Conservation (phyloP, 345 rosid species). For the Gossypium herbaceum region DNA sequence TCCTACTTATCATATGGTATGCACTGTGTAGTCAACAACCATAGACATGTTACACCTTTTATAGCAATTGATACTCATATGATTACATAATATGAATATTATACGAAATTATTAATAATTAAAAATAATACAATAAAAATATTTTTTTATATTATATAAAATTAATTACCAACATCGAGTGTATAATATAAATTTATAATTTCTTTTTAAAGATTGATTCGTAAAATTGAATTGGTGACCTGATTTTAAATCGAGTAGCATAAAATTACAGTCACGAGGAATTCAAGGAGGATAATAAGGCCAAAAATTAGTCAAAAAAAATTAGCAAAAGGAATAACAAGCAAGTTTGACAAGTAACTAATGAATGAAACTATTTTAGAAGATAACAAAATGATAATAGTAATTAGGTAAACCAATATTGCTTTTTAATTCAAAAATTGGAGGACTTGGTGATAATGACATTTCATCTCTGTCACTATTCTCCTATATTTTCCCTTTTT, state of each 20-base stretch:
- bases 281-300: background rate
- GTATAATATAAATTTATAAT: too few relatives aligned
- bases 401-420: constrained; percentile 26
- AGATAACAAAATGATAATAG: background rate
- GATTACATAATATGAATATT: too few relatives aligned
- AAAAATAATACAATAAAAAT: too few relatives aligned
- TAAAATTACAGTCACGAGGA: background rate
- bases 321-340: background rate
- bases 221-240: too few relatives aligned
- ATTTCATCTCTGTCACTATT: background rate
- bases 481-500: background rate
- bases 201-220: too few relatives aligned
- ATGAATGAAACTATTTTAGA: background rate
- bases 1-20: too few relatives aligned
- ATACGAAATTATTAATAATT: too few relatives aligned
- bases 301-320: background rate
- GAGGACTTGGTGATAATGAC: constrained; percentile 6
- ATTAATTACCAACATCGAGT: too few relatives aligned
- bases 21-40: too few relatives aligned
- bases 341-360: constrained; percentile 24
- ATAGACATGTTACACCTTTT: too few relatives aligned
- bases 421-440: constrained; percentile 13
- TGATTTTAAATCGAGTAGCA: background rate
- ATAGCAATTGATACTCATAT: too few relatives aligned
- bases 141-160: too few relatives aligned